These are phyloP conservation scores for Tuber indicum DNA, from an alignment of 495 filamentous ascomycete genomes.

Conservation along the genomic window DNA sequence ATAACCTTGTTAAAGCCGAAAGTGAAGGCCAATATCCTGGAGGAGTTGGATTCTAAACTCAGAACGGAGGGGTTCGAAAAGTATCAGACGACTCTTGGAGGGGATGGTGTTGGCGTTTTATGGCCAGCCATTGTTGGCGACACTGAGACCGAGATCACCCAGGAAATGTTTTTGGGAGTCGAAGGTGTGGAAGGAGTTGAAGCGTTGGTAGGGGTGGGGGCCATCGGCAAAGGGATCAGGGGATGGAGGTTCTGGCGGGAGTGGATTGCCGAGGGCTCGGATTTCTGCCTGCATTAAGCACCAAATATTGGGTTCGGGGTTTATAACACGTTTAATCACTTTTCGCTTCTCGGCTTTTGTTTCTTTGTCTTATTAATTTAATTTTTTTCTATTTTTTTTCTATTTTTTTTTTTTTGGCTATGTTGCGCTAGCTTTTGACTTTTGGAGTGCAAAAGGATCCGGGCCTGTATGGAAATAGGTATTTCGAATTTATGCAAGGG, in stretches of 20 bases:
- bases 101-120: constrained; percentile 85
- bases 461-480: not conserved
- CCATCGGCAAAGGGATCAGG: constrained; percentile 57
- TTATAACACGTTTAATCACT: not conserved
- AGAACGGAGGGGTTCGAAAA: constrained; percentile 69
- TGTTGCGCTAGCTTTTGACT: not conserved
- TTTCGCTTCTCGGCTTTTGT: not conserved
- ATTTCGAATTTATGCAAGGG: not conserved
- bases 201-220: constrained; percentile 60
- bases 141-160: constrained; percentile 72
- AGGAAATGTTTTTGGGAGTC: constrained; percentile 81
- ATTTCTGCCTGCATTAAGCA: constrained; percentile 28
- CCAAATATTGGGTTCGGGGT: constrained; percentile 19
- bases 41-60: constrained; percentile 59
- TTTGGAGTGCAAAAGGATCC: not conserved
- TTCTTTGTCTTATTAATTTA: constrained; percentile 7
- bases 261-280: constrained; percentile 27
- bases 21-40: constrained; percentile 44
- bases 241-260: constrained; percentile 93
- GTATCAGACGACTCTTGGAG: constrained; percentile 82
- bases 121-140: constrained; percentile 73
- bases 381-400: constrained; percentile 1
- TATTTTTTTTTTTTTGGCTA: constrained; percentile 16
- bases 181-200: constrained; percentile 76
- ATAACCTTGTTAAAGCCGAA: constrained; percentile 79